A percentile compares a stretch with the other conserved stretches of the same genome.
These are phyloP conservation scores for Auricularia heimuer DNA, from an alignment of 768 basidiomycete genomes.

Conservation along the genomic window DNA sequence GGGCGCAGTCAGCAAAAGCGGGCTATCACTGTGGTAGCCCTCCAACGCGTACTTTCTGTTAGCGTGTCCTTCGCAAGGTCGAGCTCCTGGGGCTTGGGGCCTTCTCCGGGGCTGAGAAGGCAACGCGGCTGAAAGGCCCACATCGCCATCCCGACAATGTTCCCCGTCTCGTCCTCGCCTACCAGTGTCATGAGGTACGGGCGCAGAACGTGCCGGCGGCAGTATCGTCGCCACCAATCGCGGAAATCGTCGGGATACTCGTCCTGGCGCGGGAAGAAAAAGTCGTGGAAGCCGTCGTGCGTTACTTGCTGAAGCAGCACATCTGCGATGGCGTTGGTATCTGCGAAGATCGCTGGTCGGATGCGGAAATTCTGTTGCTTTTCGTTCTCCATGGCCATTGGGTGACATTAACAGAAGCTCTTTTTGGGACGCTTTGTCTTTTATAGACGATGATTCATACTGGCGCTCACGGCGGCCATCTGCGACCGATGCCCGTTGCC, in stretches of 20 bases:
- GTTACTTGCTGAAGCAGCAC: neutral
- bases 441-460: too few species aligned
- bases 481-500: too few species aligned
- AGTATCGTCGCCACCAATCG: neutral
- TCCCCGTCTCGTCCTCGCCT: neutral
- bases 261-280: neutral
- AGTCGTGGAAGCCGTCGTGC: neutral
- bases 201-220: neutral
- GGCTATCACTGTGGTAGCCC: neutral
- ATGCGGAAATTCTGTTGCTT: neutral
- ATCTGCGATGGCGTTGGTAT: neutral
- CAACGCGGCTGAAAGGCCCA: neutral
- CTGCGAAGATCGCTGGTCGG: neutral
- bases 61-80: neutral
- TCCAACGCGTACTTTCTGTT: neutral
- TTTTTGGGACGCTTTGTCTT: too few species aligned
- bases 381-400: too few species aligned
- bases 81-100: neutral
- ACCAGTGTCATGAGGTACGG: neutral
- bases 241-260: neutral
- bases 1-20: neutral
- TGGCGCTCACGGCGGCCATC: too few species aligned
- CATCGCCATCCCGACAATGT: neutral
- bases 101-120: neutral
- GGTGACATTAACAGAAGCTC: too few species aligned